Evolutionary conservation across 139 green algal species (phyloP), one percentile per base, ranked within the genome.

Genomic region (Bryopsis sp.): DNA sequence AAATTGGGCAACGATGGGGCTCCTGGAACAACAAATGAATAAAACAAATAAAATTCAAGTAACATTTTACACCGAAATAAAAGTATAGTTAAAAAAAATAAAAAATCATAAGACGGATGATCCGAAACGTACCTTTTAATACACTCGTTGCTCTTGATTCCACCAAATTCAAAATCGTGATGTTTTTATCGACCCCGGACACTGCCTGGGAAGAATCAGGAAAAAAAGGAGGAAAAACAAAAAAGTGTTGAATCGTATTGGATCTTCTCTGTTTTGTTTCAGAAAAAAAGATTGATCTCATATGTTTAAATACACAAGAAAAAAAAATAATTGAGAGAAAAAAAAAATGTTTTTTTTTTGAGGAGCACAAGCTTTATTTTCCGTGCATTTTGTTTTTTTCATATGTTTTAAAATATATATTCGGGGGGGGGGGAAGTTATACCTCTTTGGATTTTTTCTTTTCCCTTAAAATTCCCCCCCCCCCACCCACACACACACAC

Each of bases 81-180:
- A 15, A 15, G 15, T 50, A 26, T 26, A 50, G 43, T 50, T 50
- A 11, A 50, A 26, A 11, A 19, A 50, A 50, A 19, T 26, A 50
- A 50, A 11, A 50, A 11, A 50, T 50, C 19, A 11, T 50, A 19
- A 11, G 43, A 11, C 15, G 15, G 11, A 11, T 50, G 15, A 26
- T 50, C 15, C 19, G 15, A 50, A 50, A 28, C 50, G 33, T 61
- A 67, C 59, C 59, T 67, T 47, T 67, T n/a, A 67, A 32, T 26
- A 67, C 6, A 48, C 28, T 29, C 15, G 33, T 47, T 7, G 43
- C 59, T n/a, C 8, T 6, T 7, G 59, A n/a, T 6, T 67, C 59
- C 6, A 32, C 59, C 6, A 67, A 19, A 24, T 31, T 67, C 5
- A 67, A 47, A 31, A 67, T 46, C 8, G 59, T 33, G 59, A 67